Percentiles rank a stretch among this genome's conserved stretches.
Conservation (phyloP, 495 filamentous ascomycete species). For the Lasiosphaeriaceae sp. region DNA sequence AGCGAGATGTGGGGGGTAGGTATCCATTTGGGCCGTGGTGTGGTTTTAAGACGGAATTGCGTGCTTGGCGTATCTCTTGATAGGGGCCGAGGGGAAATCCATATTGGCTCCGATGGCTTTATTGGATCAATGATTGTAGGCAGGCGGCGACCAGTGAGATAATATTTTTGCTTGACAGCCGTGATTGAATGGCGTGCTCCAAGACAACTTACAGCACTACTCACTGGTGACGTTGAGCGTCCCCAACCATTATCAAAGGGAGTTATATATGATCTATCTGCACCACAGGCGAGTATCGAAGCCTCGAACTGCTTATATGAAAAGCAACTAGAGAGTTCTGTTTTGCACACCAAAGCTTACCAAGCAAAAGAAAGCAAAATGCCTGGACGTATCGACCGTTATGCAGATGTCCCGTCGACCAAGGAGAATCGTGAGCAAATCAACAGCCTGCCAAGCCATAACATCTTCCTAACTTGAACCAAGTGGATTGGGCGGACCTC, state of each 20-base stretch:
- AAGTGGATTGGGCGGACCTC: background rate
- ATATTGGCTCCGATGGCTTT: background rate
- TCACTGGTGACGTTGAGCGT: too few species aligned
- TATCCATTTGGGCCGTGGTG: background rate
- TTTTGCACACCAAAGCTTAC: background rate
- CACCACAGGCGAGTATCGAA: background rate
- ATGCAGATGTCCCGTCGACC: background rate
- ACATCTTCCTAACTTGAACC: background rate
- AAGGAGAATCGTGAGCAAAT: background rate
- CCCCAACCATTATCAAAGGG: too few species aligned
- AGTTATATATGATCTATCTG: too few species aligned
- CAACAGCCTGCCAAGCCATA: background rate
- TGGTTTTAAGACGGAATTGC: background rate
- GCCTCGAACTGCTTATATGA: background rate
- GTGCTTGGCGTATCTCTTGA: background rate
- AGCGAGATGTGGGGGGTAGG: background rate
- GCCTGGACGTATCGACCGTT: background rate
- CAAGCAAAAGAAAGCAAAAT: background rate
- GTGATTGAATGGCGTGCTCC: too few species aligned
- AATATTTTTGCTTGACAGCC: too few species aligned
- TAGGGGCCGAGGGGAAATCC: background rate
- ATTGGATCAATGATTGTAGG: background rate
- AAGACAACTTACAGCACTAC: too few species aligned
- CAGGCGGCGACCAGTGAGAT: background rate
- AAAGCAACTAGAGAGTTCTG: background rate